Evolutionary conservation across 345 rosid species (phyloP).

Genomic region (Mallotus nudiflorus): DNA sequence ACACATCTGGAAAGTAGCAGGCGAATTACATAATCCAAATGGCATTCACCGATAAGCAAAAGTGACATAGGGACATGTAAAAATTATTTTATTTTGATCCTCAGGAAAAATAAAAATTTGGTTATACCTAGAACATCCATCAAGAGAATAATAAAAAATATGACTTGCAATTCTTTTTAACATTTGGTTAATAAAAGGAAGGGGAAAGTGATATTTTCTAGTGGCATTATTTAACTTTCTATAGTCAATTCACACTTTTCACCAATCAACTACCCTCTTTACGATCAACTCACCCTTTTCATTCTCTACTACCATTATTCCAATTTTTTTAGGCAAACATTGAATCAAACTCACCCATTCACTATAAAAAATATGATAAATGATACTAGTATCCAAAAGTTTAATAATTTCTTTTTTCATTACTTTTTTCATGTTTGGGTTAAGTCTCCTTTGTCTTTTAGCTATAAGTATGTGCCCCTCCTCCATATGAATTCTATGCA

Average conservation of each 20-base stretch:
- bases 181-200: too few relatives aligned
- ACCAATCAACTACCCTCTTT: background rate
- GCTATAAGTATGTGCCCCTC: background rate
- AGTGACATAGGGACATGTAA: too few relatives aligned
- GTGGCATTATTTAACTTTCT: too few relatives aligned
- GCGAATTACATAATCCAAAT: background rate
- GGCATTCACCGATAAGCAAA: too few relatives aligned
- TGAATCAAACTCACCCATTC: background rate
- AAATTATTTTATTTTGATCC: too few relatives aligned
- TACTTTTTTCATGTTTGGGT: background rate
- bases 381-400: background rate
- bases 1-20: too few relatives aligned
- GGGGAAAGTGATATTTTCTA: too few relatives aligned
- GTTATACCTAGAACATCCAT: too few relatives aligned
- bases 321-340: background rate
- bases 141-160: too few relatives aligned
- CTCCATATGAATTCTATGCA: background rate
- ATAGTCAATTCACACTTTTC: background rate
- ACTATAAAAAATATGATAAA: background rate
- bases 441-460: background rate
- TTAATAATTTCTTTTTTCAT: background rate
- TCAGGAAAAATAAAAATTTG: too few relatives aligned
- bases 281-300: background rate
- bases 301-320: background rate
- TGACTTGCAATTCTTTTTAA: too few relatives aligned